Percentiles rank a stretch among this genome's conserved stretches.
Evolutionary conservation across 2,329 filamentous ascomycete species (phyloP).

Genomic region (Colletotrichum sp.): DNA sequence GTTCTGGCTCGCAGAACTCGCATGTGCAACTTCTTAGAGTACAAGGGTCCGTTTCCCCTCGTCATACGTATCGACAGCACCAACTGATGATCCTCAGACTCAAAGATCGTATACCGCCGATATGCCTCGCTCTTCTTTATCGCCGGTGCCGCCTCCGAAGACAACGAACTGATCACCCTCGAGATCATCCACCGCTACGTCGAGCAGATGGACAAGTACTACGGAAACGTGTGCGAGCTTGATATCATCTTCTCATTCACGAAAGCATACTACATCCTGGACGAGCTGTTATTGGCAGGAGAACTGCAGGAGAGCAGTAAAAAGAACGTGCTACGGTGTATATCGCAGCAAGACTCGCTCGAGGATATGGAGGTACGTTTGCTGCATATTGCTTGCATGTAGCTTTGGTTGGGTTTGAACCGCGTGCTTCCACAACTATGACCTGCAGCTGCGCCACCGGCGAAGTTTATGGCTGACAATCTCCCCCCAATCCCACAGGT

Average conservation of each 20-base stretch:
- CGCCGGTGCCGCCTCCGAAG: slow-evolving; percentile 92
- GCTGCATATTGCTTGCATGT: not conserved
- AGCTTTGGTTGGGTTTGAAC: not conserved
- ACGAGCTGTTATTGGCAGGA: slow-evolving; percentile 92
- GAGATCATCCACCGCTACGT: slow-evolving; percentile 99
- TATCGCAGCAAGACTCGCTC: slow-evolving; percentile 94
- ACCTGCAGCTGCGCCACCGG: slow-evolving; percentile 11
- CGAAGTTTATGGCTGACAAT: slow-evolving; percentile 49
- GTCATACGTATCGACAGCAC: not conserved
- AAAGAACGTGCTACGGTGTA: slow-evolving; percentile 96
- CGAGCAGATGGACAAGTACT: slow-evolving; percentile 99
- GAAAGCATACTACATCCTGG: slow-evolving; percentile 98
- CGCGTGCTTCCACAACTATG: not conserved
- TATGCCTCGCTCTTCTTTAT: slow-evolving; percentile 99
- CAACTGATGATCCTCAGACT: slow-evolving; percentile 63
- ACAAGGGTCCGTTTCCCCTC: slow-evolving; percentile 74
- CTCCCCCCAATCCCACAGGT: slow-evolving; percentile 63
- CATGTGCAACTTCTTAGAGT: slow-evolving; percentile 99
- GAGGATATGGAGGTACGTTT: slow-evolving; percentile 98
- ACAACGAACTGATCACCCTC: slow-evolving; percentile 97
- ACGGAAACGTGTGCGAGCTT: slow-evolving; percentile 98
- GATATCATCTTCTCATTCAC: slow-evolving; percentile 99
- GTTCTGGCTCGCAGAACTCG: slow-evolving; percentile 94
- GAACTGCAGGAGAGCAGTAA: slow-evolving; percentile 99
- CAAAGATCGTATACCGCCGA: slow-evolving; percentile 97